A percentile compares a stretch with the other conserved stretches of the same genome.
Conservation (phyloP, 106 monocot genomes). For the Dendrobium officinale region DNA sequence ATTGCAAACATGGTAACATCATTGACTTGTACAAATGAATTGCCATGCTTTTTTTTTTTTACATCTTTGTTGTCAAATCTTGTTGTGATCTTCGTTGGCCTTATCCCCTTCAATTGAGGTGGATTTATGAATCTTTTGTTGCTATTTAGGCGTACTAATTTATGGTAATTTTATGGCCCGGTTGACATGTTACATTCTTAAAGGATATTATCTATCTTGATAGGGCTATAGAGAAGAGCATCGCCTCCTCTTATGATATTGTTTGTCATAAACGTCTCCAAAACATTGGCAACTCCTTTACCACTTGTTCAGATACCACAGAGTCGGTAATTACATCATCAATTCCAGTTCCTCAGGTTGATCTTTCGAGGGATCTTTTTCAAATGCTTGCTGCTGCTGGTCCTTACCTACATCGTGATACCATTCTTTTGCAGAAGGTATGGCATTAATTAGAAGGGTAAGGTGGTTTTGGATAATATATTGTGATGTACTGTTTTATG, state of each 20-base stretch:
- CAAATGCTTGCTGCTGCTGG: conserved; percentile 85
- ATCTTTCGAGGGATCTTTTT: conserved; percentile 69
- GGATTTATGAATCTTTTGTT: conserved; percentile 3
- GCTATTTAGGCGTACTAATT: neutral
- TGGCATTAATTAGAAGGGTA: conserved; percentile 2
- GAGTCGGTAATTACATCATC: conserved; percentile 21
- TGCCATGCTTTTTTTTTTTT: neutral
- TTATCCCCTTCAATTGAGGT: neutral
- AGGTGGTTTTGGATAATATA: conserved; percentile 1
- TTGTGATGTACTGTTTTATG: neutral
- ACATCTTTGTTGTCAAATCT: neutral
- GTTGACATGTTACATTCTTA: neutral
- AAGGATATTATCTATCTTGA: conserved; percentile 4
- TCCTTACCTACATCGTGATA: conserved; percentile 85
- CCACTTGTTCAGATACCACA: conserved; percentile 18
- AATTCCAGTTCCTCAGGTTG: conserved; percentile 12
- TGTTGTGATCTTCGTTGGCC: neutral
- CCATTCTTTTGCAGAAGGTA: conserved; percentile 85
- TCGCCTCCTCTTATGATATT: conserved; percentile 47
- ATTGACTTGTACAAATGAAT: conserved; percentile 4
- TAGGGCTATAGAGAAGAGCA: conserved; percentile 65
- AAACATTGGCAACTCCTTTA: conserved; percentile 12
- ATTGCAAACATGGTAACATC: conserved; percentile 2
- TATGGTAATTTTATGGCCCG: neutral
- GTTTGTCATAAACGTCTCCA: conserved; percentile 32